Conservation (phyloP, 495 filamentous ascomycete genomes). For the Aspergillus kassunensis region DNA sequence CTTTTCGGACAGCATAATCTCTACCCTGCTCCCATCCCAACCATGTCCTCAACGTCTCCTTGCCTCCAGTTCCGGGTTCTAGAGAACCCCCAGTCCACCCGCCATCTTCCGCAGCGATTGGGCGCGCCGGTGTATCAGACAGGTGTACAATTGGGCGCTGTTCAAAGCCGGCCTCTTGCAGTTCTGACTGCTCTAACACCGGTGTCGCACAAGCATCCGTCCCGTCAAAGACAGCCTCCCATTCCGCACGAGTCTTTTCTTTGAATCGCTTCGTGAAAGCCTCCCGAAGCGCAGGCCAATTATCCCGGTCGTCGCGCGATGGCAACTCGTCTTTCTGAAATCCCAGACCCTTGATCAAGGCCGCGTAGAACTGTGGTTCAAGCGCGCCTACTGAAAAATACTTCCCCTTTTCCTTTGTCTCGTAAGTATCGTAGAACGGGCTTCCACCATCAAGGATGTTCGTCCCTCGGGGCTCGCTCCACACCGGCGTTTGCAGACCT, state of each 20-base stretch:
- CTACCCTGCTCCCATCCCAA: conserved; percentile 69
- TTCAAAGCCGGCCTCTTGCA: conserved; percentile 64
- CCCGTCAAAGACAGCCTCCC: conserved; percentile 81
- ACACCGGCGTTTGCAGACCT: conserved; percentile 51
- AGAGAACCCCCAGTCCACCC: conserved; percentile 62
- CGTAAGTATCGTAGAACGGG: conserved; percentile 85
- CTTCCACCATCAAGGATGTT: conserved; percentile 81
- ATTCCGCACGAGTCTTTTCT: conserved; percentile 70
- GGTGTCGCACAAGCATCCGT: conserved; percentile 92
- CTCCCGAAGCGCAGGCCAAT: conserved; percentile 61
- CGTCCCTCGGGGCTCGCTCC: conserved; percentile 60
- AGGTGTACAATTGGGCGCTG: conserved; percentile 73
- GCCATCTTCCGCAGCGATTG: conserved; percentile 54
- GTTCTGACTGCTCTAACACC: conserved; percentile 68
- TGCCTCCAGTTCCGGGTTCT: conserved; percentile 64
- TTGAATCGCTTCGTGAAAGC: conserved; percentile 63
- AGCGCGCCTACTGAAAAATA: conserved; percentile 90
- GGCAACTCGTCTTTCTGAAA: conserved; percentile 53
- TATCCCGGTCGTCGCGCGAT: conserved; percentile 47
- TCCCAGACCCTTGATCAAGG: conserved; percentile 60
- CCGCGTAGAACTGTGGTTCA: conserved; percentile 78
- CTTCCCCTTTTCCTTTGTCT: conserved; percentile 69
- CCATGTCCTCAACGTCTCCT: conserved; percentile 68
- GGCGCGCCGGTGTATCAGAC: conserved; percentile 56
- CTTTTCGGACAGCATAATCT: conserved; percentile 59